phyloP scores from a whole-genome alignment of 306 rosid genomes.

The Begonia fuchsioides region DNA sequence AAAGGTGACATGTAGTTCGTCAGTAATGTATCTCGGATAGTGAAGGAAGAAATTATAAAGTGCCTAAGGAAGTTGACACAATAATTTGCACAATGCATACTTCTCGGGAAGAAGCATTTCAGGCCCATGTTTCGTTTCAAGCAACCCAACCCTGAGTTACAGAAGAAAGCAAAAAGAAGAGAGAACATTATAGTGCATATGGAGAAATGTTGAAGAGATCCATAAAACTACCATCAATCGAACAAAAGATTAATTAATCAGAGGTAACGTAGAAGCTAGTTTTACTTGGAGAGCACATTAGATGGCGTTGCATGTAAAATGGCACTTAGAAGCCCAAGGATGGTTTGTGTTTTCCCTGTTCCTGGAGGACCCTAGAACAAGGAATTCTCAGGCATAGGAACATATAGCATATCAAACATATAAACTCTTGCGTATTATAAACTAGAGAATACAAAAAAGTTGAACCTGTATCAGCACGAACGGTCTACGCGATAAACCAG shows the following conservation, averaged over 20 bases:
- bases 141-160: conserved; percentile 29
- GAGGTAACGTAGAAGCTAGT: no score
- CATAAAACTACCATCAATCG: no score
- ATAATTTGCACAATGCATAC: conserved; percentile 27
- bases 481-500: conserved; percentile 76
- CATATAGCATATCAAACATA: no score
- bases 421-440: no score
- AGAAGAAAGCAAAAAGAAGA: conserved; percentile 5
- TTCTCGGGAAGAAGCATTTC: conserved; percentile 44
- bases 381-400: neutral
- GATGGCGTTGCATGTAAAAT: conserved; percentile 90
- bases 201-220: no score
- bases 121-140: conserved; percentile 40
- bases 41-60: neutral
- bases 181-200: neutral
- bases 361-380: conserved; percentile 94
- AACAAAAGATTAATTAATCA: no score
- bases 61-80: conserved; percentile 1
- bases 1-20: neutral
- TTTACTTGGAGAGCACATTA: conserved; percentile 62
- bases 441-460: neutral
- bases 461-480: conserved; percentile 88
- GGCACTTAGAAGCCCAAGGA: conserved; percentile 83
- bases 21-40: neutral
- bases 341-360: conserved; percentile 94